A percentile compares a stretch with the other conserved stretches of the same genome.
phyloP scores from a whole-genome alignment of 2,329 filamentous ascomycete genomes.

The Chaetomium globosum region DNA sequence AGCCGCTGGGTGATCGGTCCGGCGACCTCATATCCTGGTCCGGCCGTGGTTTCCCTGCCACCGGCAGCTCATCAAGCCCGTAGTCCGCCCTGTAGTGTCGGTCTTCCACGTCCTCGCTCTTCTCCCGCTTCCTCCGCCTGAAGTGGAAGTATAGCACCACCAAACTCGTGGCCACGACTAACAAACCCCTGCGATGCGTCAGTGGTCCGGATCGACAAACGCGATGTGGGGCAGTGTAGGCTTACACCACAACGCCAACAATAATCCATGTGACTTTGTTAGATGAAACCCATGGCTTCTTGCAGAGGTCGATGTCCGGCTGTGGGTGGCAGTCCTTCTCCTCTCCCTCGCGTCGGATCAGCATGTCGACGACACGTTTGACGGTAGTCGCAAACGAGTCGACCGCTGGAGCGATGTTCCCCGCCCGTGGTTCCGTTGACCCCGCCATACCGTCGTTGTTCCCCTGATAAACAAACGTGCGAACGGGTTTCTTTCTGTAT shows the following conservation, averaged over 20 bases:
- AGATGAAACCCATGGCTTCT: constrained; percentile 33
- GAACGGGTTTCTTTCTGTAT: neutral
- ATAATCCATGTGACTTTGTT: constrained; percentile 32
- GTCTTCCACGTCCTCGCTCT: constrained; percentile 34
- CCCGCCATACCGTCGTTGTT: constrained; percentile 9
- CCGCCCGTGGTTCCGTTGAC: neutral
- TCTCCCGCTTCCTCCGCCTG: constrained; percentile 30
- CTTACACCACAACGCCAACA: constrained; percentile 33
- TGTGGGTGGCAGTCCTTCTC: constrained; percentile 28
- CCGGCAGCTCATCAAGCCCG: constrained; percentile 32
- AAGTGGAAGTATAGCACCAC: constrained; percentile 33
- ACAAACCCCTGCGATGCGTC: constrained; percentile 25
- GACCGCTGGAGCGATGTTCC: neutral
- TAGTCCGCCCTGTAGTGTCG: constrained; percentile 35
- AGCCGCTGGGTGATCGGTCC: constrained; percentile 22
- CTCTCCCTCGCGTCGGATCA: constrained; percentile 30
- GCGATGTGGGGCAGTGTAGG: too few relatives aligned
- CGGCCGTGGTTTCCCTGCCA: constrained; percentile 10
- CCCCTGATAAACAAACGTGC: neutral
- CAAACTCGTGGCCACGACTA: constrained; percentile 25
- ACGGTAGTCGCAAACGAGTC: constrained; percentile 18
- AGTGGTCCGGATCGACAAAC: neutral
- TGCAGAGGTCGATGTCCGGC: constrained; percentile 31
- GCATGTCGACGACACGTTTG: constrained; percentile 24
- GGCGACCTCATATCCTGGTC: constrained; percentile 23